A percentile compares a stretch with the other conserved stretches of the same genome.
These are phyloP conservation scores for Leccinum disarticulatum DNA, from an alignment of 768 basidiomycete genomes.

Conservation along the genomic window DNA sequence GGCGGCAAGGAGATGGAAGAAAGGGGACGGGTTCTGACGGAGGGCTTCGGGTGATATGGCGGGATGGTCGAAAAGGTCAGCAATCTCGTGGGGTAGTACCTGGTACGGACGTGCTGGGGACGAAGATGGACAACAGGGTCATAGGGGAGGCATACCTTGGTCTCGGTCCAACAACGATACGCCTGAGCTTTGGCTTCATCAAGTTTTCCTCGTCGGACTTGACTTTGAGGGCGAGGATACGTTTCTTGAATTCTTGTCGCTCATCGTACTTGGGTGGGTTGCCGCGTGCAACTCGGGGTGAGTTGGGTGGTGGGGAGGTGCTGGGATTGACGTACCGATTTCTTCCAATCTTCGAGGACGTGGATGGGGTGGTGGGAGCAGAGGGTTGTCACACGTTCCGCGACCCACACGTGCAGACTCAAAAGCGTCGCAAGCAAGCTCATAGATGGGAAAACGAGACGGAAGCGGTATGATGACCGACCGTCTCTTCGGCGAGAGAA, in stretches of 20 bases:
- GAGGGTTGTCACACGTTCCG: too few relatives aligned
- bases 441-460: too few relatives aligned
- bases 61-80: slow-evolving; percentile 61
- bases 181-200: slow-evolving; percentile 92
- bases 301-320: slow-evolving; percentile 11
- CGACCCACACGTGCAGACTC: too few relatives aligned
- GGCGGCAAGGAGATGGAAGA: slow-evolving; percentile 78
- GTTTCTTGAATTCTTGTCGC: slow-evolving; percentile 74
- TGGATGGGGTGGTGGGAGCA: slow-evolving; percentile 39
- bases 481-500: too few relatives aligned
- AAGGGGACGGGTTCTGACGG: slow-evolving; percentile 54
- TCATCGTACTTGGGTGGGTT: slow-evolving; percentile 55
- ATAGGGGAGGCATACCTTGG: slow-evolving; percentile 31
- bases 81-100: slow-evolving; percentile 66
- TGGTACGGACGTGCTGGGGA: slow-evolving; percentile 12
- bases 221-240: slow-evolving; percentile 55
- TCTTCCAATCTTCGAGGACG: slow-evolving; percentile 83
- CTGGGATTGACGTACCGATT: slow-evolving; percentile 45
- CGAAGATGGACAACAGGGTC: background rate
- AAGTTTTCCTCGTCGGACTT: slow-evolving; percentile 93
- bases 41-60: too few relatives aligned
- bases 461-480: too few relatives aligned
- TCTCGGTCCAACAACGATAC: too few relatives aligned
- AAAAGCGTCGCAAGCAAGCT: too few relatives aligned
- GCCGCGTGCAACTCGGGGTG: slow-evolving; percentile 60